Conservation (phyloP, 2,329 filamentous ascomycete genomes). For the Simplicillium aogashimaense region DNA sequence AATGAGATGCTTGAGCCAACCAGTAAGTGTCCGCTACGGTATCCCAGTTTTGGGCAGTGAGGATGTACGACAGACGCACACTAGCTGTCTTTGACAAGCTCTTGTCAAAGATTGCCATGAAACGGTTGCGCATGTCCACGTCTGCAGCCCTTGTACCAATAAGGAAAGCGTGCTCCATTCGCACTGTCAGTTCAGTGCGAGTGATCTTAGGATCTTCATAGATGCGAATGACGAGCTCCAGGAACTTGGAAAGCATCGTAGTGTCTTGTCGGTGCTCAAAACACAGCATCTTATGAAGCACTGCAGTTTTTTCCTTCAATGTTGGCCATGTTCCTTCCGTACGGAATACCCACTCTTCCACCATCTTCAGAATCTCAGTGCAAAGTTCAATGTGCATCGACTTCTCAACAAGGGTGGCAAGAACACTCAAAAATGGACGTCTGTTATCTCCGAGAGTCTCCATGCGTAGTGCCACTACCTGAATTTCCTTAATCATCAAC, state of each 20-base stretch:
- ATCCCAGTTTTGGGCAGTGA: constrained; percentile 94
- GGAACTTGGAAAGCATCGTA: constrained; percentile 81
- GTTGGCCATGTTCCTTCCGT: constrained; percentile 94
- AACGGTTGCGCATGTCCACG: constrained; percentile 92
- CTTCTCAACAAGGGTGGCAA: constrained; percentile 91
- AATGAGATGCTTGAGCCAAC: constrained; percentile 88
- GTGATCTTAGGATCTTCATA: constrained; percentile 97
- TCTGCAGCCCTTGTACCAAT: constrained; percentile 90
- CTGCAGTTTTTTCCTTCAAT: constrained; percentile 96
- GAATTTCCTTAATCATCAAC: constrained; percentile 89
- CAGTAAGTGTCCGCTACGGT: constrained; percentile 91
- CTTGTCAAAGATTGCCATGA: constrained; percentile 92
- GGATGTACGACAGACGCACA: constrained; percentile 78
- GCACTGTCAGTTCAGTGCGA: constrained; percentile 87
- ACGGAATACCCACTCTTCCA: constrained; percentile 92
- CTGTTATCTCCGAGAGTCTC: constrained; percentile 84
- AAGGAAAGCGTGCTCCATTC: constrained; percentile 96
- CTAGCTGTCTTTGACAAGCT: constrained; percentile 89
- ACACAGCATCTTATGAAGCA: constrained; percentile 96
- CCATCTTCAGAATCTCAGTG: constrained; percentile 86
- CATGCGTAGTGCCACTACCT: constrained; percentile 86
- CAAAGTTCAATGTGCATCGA: constrained; percentile 81
- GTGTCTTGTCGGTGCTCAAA: constrained; percentile 81
- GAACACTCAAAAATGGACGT: constrained; percentile 85
- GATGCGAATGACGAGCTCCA: constrained; percentile 92